Base-by-base conservation (phyloP, 2,329 filamentous ascomycete genomes). In the Penicillium aurantiogriseum region DNA sequence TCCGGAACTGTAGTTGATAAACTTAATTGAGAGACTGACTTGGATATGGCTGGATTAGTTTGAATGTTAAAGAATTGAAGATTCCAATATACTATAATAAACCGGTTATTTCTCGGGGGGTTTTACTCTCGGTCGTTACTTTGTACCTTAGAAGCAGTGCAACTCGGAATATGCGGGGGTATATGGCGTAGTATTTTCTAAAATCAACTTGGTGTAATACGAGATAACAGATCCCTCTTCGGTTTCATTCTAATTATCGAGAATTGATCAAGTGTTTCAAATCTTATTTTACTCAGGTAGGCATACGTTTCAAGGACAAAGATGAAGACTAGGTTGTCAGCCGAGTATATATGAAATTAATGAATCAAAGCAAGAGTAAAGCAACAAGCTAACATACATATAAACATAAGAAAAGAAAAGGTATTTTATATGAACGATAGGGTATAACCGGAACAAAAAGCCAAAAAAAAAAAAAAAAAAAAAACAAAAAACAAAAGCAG, bases 401-500 rank as follows among this genome's bases (percentile, higher is more conserved):
- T 35, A 45, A 45, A 44, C 15, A 47, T n/a, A 48, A 40, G 33
- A 35, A 19, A 49, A 29, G 4, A 8, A 29, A 23, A 15, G 4
- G 8, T 10, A 29, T 35, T 35, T 35, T 17, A 8, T 35, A 8
- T 35, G 19, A 29, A 29, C 19, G n/a, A 35, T 4, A 29, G 52
- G 52, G 52, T 55, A 55, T 55, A 55, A 29, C 44, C 23, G 19
- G 9, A 51, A 23, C 21, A n/a, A 29, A 50, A 13, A 17, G 29
- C 29, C 10, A 15, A 43, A 43, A 5, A 19, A 11, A 13, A 4
- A 25, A 10, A 21, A 21, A 21, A 21, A 21, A 21, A 13, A 4
- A 25, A 10, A 21, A 21, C 2, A 21, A 21, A 21, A 25, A n/a
- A 5, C n/a, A 43, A 11, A 27, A 40, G 17, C 10, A 33, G 23